Evolutionary conservation across 495 filamentous ascomycete genomes (phyloP), one percentile per base, ranked within the genome.

Genomic region (Viridothelium virens): DNA sequence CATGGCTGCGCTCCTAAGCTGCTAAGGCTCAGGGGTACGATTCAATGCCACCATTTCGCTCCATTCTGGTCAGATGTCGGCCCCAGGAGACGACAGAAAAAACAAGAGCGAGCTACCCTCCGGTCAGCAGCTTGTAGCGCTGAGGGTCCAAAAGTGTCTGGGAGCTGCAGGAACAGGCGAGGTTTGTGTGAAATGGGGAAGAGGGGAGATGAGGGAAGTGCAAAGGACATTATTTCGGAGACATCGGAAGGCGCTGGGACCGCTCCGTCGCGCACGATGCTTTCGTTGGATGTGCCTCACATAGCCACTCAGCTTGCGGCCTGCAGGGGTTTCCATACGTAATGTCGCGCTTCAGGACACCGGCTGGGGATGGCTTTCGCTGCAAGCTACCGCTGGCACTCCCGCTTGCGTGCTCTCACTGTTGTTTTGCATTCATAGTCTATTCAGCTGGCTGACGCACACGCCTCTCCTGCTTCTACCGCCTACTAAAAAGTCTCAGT

Each of bases 401-500:
- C 25, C 25, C 25, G 25, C 25, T 25, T 7, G 41, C 41, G 41
- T 44, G 41, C 53, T 59, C 18, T 33, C n/a, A 25, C 14, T 34
- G 7, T 59, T 11, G 53, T 59, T 59, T 36, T 59, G 53, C 53
- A 59, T 59, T 36, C 31, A 31, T 59, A 59, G 53, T 14, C 18
- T 59, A 18, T 59, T 59, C 53, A 59, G 53, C 53, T 59, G 53
- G 53, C 53, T 59, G 53, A 59, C 53, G 36, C 53, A 59, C 53
- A 59, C 11, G 3, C 31, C 5, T 36, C 33, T 59, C 2, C 7
- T 33, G 31, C 10, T 11, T 59, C 31, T 59, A 2, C 31, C 10
- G 53, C 41, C 6, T 7, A 44, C 25, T 25, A 25, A 25, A 25
- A 25, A 25, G 25, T 25, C 25, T 25, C 25, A 25, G 25, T 25